phyloP scores from a whole-genome alignment of 2,329 filamentous ascomycete genomes.

The Magnaporthales sp. region DNA sequence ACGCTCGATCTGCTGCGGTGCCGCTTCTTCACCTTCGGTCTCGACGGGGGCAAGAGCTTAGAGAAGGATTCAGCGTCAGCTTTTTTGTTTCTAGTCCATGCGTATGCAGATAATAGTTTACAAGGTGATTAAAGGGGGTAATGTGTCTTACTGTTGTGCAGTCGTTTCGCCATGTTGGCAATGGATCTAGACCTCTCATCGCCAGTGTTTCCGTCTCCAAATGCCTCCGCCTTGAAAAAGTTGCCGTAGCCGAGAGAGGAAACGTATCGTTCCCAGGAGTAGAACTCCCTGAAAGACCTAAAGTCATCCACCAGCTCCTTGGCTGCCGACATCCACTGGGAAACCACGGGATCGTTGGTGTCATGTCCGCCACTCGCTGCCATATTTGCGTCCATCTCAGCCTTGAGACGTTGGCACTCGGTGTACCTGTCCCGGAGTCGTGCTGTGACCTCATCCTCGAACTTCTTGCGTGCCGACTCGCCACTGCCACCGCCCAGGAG shows the following conservation, averaged over 20 bases:
- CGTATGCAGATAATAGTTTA: background rate
- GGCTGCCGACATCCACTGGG: conserved; percentile 49
- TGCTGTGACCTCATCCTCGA: conserved; percentile 17
- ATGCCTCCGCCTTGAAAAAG: conserved; percentile 25
- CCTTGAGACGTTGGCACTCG: conserved; percentile 30
- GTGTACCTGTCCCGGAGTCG: conserved; percentile 28
- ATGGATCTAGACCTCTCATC: conserved; percentile 1
- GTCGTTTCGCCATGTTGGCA: conserved; percentile 37
- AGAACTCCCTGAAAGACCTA: conserved; percentile 53
- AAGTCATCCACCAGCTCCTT: conserved; percentile 55
- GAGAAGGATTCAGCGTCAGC: background rate
- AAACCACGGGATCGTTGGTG: conserved; percentile 33
- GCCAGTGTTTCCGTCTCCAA: conserved; percentile 14
- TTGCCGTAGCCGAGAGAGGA: conserved; percentile 39
- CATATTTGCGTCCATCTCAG: conserved; percentile 16
- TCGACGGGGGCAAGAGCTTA: conserved; percentile 25
- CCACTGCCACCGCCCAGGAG: conserved; percentile 10
- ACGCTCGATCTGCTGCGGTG: conserved; percentile 12
- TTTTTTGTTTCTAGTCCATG: background rate
- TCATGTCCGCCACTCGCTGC: conserved; percentile 24
- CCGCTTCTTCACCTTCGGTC: conserved; percentile 18
- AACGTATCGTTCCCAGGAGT: conserved; percentile 58
- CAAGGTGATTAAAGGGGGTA: conserved; percentile 22
- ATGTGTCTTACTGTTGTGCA: conserved; percentile 33
- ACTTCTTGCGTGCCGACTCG: conserved; percentile 16